phyloP scores from a whole-genome alignment of 257 asterid genomes.

The Penstemon davidsonii region DNA sequence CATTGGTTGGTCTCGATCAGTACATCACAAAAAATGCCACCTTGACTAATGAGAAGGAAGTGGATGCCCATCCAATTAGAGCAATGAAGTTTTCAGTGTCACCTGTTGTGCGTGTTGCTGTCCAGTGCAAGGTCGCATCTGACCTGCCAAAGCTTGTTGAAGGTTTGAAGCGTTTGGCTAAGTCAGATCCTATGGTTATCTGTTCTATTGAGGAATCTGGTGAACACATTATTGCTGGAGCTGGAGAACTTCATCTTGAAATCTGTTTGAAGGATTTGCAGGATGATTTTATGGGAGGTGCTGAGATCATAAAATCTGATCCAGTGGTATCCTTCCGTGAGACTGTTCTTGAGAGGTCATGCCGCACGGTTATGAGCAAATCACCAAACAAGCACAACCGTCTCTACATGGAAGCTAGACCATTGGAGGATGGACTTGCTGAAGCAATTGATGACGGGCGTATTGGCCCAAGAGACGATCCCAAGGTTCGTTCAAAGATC shows the following conservation, averaged over 20 bases:
- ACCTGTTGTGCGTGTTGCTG: slow-evolving; percentile 22
- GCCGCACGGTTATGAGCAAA: slow-evolving; percentile 18
- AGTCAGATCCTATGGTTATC: slow-evolving; percentile 21
- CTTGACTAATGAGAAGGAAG: slow-evolving; percentile 18
- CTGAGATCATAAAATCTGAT: slow-evolving; percentile 4
- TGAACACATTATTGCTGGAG: slow-evolving; percentile 12
- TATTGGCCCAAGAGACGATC: slow-evolving; percentile 18
- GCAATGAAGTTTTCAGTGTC: slow-evolving; percentile 19
- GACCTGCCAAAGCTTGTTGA: slow-evolving; percentile 16
- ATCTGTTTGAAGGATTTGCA: slow-evolving; percentile 18
- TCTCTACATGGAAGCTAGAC: slow-evolving; percentile 22
- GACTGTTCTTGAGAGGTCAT: slow-evolving; percentile 8
- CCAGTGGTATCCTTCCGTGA: slow-evolving; percentile 22
- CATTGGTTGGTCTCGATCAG: slow-evolving; percentile 20
- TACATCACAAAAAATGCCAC: slow-evolving; percentile 19
- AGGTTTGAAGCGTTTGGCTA: slow-evolving; percentile 20
- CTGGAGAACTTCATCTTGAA: slow-evolving; percentile 21
- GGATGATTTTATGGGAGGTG: slow-evolving; percentile 20
- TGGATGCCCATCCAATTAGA: slow-evolving; percentile 17
- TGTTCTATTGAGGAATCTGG: slow-evolving; percentile 20
- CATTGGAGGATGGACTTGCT: slow-evolving; percentile 19
- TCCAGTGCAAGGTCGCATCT: slow-evolving; percentile 17
- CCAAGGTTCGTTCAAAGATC: slow-evolving; percentile 16
- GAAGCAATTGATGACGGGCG: slow-evolving; percentile 16
- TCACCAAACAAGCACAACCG: slow-evolving; percentile 20